Conservation (phyloP, 768 basidiomycete species). For the Grammothele lineata region DNA sequence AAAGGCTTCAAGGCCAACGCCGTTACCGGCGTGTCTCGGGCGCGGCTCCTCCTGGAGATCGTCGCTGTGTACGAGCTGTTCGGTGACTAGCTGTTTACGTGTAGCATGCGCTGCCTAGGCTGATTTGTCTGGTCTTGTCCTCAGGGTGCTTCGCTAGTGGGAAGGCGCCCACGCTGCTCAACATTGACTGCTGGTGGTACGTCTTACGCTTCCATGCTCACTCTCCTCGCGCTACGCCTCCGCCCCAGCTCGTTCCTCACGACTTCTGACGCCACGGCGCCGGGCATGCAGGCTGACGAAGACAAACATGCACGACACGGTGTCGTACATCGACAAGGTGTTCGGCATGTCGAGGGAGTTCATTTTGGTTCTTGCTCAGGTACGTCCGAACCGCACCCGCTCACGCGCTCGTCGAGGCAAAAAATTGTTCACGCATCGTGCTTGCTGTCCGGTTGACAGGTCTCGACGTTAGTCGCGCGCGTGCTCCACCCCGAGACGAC, state of each 20-base stretch:
- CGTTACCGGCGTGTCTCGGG: constrained; percentile 28
- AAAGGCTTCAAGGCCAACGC: constrained; percentile 18
- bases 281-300: constrained; percentile 25
- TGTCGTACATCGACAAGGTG: constrained; percentile 40
- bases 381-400: constrained; percentile 10
- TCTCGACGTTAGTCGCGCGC: constrained; percentile 21
- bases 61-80: constrained; percentile 40
- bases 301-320: constrained; percentile 26
- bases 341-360: constrained; percentile 36
- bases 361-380: constrained; percentile 26
- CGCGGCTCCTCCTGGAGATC: constrained; percentile 37
- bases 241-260: constrained; percentile 5
- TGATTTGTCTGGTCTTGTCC: constrained; percentile 1
- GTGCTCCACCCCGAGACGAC: constrained; percentile 9
- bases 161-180: constrained; percentile 32
- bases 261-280: constrained; percentile 3
- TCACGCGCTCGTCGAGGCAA: too few species aligned
- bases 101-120: not conserved
- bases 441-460: constrained; percentile 2
- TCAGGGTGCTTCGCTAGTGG: constrained; percentile 35
- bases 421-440: too few species aligned
- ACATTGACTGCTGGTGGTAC: constrained; percentile 37
- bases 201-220: constrained; percentile 4
- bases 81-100: constrained; percentile 22
- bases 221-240: not conserved